These are phyloP conservation scores for Pneumocystis sp. DNA, from an alignment of 1,139 yeast genomes.

Conservation along the genomic window DNA sequence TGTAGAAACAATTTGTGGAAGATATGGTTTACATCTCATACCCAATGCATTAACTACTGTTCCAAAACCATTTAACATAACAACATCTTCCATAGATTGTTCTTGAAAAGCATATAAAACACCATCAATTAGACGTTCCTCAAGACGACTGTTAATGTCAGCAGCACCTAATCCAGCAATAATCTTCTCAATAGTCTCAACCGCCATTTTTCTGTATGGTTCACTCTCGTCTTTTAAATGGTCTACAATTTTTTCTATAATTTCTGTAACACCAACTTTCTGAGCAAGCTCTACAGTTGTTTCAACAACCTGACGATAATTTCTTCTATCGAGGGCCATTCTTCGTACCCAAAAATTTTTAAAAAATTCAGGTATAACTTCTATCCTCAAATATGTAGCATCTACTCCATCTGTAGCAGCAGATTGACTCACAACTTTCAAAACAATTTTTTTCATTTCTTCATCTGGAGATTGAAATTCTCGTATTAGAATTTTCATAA, in stretches of 20 bases:
- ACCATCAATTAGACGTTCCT: conserved; percentile 63
- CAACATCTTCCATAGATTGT: conserved; percentile 41
- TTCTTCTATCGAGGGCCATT: conserved; percentile 35
- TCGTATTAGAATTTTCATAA: conserved; percentile 48
- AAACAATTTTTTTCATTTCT: conserved; percentile 67
- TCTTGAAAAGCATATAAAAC: conserved; percentile 73
- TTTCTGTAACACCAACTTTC: conserved; percentile 49
- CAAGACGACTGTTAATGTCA: conserved; percentile 44
- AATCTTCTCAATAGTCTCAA: conserved; percentile 47
- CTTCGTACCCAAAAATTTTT: conserved; percentile 54
- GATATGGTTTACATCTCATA: conserved; percentile 53
- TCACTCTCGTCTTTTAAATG: conserved; percentile 73
- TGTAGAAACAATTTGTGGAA: conserved; percentile 61
- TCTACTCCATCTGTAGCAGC: conserved; percentile 39
- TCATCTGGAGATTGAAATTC: conserved; percentile 78
- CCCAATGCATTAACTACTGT: conserved; percentile 54
- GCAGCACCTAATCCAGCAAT: conserved; percentile 34
- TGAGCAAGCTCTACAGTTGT: conserved; percentile 56
- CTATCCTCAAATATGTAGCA: conserved; percentile 31
- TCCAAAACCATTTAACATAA: conserved; percentile 51
- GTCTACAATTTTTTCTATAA: conserved; percentile 43
- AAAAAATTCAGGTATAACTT: conserved; percentile 51
- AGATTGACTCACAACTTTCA: conserved; percentile 47
- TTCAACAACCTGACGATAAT: conserved; percentile 50
- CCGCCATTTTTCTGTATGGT: conserved; percentile 62